Percentiles rank a stretch among this genome's conserved stretches.
These are phyloP conservation scores for Chalaropsis ovoidea DNA, from an alignment of 2,329 filamentous ascomycete species.

Conservation along the genomic window DNA sequence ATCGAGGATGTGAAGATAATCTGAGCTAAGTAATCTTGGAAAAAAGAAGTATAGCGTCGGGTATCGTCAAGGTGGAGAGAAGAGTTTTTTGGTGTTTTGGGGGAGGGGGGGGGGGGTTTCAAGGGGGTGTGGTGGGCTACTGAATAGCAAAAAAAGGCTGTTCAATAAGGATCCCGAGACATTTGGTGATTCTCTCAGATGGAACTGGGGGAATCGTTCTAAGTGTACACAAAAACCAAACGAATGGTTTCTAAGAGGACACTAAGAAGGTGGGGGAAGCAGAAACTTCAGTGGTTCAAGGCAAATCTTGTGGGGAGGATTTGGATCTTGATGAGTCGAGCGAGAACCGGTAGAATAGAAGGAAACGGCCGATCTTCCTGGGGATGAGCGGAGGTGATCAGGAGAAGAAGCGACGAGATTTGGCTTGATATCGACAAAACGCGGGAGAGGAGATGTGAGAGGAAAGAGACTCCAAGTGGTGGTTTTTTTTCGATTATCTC, in stretches of 20 bases:
- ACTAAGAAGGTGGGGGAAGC: not conserved
- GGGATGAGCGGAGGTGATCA: not conserved
- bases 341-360: not conserved
- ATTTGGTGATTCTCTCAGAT: conserved; percentile 18
- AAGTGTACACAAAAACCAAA: conserved; percentile 15
- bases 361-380: not conserved
- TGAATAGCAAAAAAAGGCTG: conserved; percentile 18
- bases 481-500: conserved; percentile 20
- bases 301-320: not conserved
- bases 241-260: not conserved
- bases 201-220: conserved; percentile 1
- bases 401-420: not conserved
- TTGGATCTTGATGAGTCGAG: conserved; percentile 2
- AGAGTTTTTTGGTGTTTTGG: conserved; percentile 8
- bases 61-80: not conserved
- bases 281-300: not conserved
- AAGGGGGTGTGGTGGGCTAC: conserved; percentile 25
- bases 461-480: not conserved
- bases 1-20: not conserved
- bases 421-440: conserved; percentile 8
- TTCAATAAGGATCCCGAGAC: conserved; percentile 24
- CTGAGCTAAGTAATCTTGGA: not conserved
- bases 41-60: not conserved
- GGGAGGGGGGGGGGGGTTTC: not conserved
- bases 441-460: not conserved